Evolutionary conservation across 768 basidiomycete genomes (phyloP).

Genomic region (Leccinum barrowsii): DNA sequence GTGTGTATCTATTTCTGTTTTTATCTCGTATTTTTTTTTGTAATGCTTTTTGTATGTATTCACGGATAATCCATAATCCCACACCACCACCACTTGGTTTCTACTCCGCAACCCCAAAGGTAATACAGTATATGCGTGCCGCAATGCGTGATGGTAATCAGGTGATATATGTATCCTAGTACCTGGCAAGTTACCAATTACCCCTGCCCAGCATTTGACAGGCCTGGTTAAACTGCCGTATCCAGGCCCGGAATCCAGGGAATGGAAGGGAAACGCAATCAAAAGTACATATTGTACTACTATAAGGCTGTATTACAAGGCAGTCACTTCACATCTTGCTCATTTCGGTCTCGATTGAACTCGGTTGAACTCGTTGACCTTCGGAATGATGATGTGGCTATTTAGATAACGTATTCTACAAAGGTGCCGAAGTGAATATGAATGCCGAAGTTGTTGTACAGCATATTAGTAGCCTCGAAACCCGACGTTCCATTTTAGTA

Average conservation of each 20-base stretch:
- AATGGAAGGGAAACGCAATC: neutral
- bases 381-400: too few species aligned
- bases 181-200: neutral
- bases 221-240: neutral
- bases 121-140: neutral
- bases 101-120: neutral
- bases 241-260: neutral
- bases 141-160: neutral
- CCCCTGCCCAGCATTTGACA: neutral
- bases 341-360: too few species aligned
- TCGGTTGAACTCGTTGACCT: too few species aligned
- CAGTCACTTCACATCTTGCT: too few species aligned
- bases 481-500: too few species aligned
- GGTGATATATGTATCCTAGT: neutral
- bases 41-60: neutral
- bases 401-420: too few species aligned
- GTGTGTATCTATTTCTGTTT: neutral
- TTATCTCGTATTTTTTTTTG: neutral
- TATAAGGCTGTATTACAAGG: too few species aligned
- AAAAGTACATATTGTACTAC: neutral
- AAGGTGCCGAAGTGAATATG: too few species aligned
- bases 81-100: neutral
- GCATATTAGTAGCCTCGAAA: too few species aligned
- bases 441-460: too few species aligned
- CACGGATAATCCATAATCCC: neutral